Evolutionary conservation across 345 rosid genomes (phyloP), one percentile per base, ranked within the genome.

Genomic region (Syzygium aqueum): DNA sequence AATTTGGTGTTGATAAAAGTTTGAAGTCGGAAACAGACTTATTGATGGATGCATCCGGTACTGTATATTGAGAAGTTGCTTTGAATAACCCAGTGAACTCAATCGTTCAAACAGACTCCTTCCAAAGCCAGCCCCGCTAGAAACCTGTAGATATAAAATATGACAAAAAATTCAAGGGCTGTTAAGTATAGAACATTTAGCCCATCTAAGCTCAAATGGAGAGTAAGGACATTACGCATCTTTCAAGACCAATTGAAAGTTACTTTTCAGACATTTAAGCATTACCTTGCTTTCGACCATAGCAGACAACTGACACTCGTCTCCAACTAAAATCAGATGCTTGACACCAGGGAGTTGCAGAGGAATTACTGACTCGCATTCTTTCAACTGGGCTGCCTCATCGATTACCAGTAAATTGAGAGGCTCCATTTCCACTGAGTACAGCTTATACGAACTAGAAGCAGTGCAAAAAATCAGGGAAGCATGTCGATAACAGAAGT

Each of bases 111-210:
- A 85, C 23, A 85, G 28, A 53, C 86, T 85, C 37, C 78, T 85
- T 21, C 84, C 87, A 73, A 86, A 65, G 40, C 84, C 87, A 22
- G 87, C 87, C 28, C 7, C 15, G 11, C 27, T 65, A 19, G 87
- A 73, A 37, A 46, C 46, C 87, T 86, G 51, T 23, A 0, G 11
- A 84, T 9, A 84, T 27, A 21, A 84, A 84, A 30, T 22, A 85
- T 33, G 86, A 56, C 54, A n/a, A 13, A 30, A 10, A 21, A n/a
- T 46, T 21, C 30, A n/a, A 50, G 11, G 13, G 21, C 52, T 61
- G 22, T 88, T 84, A 53, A 85, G 89, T 88, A 37, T 53, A 94
- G 91, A 7, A 37, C 85, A 54, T 28, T 87, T 84, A 93, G 57
- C 52, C 93, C 63, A 49, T 87, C 89, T 63, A 82, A n/a, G 85